Evolutionary conservation across 164 flowering plant species (phyloP).

Genomic region (Stephania cephalantha): DNA sequence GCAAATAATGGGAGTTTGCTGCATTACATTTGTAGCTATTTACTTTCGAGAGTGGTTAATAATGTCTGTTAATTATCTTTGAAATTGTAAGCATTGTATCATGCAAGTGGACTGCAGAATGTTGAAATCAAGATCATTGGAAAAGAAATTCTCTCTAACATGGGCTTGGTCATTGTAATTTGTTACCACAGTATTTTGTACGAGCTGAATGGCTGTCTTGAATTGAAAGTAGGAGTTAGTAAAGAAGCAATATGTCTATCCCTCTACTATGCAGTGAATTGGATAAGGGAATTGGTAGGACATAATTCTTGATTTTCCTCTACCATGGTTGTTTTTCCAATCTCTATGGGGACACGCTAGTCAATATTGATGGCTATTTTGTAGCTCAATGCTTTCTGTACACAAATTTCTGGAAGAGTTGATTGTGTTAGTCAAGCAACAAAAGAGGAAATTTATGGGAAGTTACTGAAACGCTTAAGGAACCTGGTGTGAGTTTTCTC

Average conservation of each 20-base stretch:
- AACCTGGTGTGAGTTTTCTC: slow-evolving; percentile 62
- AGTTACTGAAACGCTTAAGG: slow-evolving; percentile 72
- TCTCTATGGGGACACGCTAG: background rate
- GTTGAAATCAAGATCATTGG: background rate
- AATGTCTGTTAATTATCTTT: background rate
- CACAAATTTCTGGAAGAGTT: slow-evolving; percentile 58
- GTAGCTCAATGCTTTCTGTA: slow-evolving; percentile 75
- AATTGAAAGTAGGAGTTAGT: slow-evolving; percentile 58
- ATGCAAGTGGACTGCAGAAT: background rate
- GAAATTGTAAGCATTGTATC: background rate
- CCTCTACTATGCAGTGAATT: slow-evolving; percentile 68
- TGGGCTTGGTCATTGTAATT: background rate
- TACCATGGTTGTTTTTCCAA: background rate
- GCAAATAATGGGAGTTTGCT: too few relatives aligned
- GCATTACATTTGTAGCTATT: background rate
- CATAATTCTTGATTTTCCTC: background rate
- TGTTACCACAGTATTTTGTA: slow-evolving; percentile 43
- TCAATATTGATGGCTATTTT: slow-evolving; percentile 12
- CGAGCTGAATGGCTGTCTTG: slow-evolving; percentile 42
- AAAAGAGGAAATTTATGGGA: slow-evolving; percentile 48
- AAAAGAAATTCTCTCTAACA: slow-evolving; percentile 1
- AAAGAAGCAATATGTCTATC: slow-evolving; percentile 55
- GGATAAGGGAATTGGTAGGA: slow-evolving; percentile 81
- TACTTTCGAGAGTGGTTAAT: background rate
- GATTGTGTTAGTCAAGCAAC: slow-evolving; percentile 51